Conservation (phyloP, 495 filamentous ascomycete species). For the Lophiostoma macrostomum region DNA sequence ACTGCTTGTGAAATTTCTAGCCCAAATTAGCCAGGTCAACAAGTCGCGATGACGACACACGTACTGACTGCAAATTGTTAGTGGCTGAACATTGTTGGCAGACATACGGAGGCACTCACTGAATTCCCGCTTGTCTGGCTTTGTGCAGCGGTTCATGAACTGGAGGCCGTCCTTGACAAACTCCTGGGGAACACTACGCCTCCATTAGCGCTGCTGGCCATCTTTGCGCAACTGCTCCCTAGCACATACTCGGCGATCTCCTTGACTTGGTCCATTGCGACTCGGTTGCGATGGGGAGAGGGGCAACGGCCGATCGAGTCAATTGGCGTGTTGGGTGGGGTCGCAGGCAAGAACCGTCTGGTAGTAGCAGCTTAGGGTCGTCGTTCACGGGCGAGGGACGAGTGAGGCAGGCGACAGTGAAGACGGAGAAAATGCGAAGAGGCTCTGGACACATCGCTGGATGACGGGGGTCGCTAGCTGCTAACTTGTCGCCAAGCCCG, state of each 20-base stretch:
- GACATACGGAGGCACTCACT: too few relatives aligned
- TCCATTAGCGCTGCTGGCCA: conserved; percentile 13
- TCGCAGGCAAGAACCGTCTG: conserved; percentile 50
- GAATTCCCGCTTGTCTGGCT: conserved; percentile 87
- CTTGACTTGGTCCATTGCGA: conserved; percentile 61
- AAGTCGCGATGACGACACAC: too few relatives aligned
- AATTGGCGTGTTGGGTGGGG: neutral
- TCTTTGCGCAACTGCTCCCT: neutral
- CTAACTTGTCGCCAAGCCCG: conserved; percentile 3
- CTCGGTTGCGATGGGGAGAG: neutral
- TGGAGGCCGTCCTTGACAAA: conserved; percentile 77
- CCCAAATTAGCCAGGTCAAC: neutral
- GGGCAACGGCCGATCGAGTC: too few relatives aligned
- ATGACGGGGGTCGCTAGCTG: neutral
- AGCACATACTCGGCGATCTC: conserved; percentile 45
- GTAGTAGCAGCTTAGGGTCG: conserved; percentile 9
- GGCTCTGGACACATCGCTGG: conserved; percentile 13
- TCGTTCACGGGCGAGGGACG: neutral
- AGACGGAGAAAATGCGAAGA: too few relatives aligned
- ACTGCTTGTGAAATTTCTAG: conserved; percentile 85
- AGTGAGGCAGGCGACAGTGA: too few relatives aligned
- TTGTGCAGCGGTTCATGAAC: conserved; percentile 80
- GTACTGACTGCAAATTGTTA: too few relatives aligned
- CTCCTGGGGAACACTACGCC: conserved; percentile 77
- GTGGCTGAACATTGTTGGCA: too few relatives aligned